Evolutionary conservation across 257 asterid genomes (phyloP).

Genomic region (Leptodermis oblonga): DNA sequence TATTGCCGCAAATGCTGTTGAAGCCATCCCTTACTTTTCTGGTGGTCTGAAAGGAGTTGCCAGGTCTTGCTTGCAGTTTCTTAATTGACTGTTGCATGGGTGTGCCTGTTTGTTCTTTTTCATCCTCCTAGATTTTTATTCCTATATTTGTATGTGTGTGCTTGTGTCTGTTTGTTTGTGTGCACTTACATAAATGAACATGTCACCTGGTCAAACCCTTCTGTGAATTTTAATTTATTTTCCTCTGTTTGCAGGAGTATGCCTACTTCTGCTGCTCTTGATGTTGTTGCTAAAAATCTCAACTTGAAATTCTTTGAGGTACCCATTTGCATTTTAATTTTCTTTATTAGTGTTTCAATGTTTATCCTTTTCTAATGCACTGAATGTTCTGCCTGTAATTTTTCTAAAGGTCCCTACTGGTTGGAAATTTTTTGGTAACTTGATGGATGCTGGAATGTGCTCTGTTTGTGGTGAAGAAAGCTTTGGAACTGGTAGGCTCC

Average conservation of each 20-base stretch:
- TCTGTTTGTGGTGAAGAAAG: slow-evolving; percentile 99
- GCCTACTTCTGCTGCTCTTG: slow-evolving; percentile 99
- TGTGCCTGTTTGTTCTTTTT: neutral
- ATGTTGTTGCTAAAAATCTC: slow-evolving; percentile 84
- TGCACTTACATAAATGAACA: neutral
- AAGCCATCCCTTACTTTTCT: slow-evolving; percentile 91
- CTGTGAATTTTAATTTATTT: neutral
- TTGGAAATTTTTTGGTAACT: slow-evolving; percentile 97
- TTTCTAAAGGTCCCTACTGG: slow-evolving; percentile 87
- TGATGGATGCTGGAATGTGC: slow-evolving; percentile 99
- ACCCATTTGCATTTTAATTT: neutral
- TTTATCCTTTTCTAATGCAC: slow-evolving; percentile 7
- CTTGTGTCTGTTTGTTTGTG: neutral
- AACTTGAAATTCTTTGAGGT: slow-evolving; percentile 96
- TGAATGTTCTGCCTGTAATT: slow-evolving; percentile 3
- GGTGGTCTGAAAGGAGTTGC: slow-evolving; percentile 98
- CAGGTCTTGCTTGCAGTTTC: slow-evolving; percentile 41
- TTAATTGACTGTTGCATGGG: slow-evolving; percentile 8
- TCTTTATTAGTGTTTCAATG: slow-evolving; percentile 8
- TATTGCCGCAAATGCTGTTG: slow-evolving; percentile 93
- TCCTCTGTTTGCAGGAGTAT: slow-evolving; percentile 69
- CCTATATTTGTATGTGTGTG: too few species aligned
- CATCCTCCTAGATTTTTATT: neutral
- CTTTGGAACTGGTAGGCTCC: slow-evolving; percentile 87
- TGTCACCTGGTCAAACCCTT: neutral